Conservation (phyloP, 2,329 filamentous ascomycete species). For the Coniochaeta sp. region DNA sequence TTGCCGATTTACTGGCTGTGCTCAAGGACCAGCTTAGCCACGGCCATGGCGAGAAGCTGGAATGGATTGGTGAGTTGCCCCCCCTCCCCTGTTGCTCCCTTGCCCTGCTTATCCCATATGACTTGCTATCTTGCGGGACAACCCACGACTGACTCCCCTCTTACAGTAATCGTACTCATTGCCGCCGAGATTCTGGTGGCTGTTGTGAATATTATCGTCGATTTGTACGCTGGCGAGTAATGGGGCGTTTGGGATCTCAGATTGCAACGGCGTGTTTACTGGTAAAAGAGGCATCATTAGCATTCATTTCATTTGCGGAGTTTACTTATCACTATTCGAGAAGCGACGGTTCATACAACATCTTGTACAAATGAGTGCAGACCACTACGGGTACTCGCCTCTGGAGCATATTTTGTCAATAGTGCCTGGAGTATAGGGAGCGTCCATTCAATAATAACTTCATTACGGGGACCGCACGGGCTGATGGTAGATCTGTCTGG, state of each 20-base stretch:
- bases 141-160: background rate
- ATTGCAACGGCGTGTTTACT: background rate
- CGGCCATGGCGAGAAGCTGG: conserved; percentile 80
- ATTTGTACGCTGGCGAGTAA: conserved; percentile 60
- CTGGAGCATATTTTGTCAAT: background rate
- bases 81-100: no score
- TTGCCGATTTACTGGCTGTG: conserved; percentile 86
- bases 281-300: background rate
- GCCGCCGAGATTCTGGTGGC: conserved; percentile 92
- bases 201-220: conserved; percentile 89
- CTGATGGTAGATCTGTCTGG: background rate
- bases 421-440: background rate
- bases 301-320: background rate
- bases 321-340: background rate
- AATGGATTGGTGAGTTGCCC: conserved; percentile 70
- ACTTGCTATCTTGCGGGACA: background rate
- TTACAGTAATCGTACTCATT: conserved; percentile 82
- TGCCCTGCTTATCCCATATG: background rate
- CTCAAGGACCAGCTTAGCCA: conserved; percentile 93
- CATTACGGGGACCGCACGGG: background rate
- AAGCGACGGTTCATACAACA: background rate
- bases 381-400: background rate
- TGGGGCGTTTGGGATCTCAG: conserved; percentile 2
- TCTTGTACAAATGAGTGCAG: background rate
- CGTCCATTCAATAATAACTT: background rate